A percentile compares a stretch with the other conserved stretches of the same genome.
Conservation (phyloP, 768 basidiomycete genomes). For the Calvatia gigantea region DNA sequence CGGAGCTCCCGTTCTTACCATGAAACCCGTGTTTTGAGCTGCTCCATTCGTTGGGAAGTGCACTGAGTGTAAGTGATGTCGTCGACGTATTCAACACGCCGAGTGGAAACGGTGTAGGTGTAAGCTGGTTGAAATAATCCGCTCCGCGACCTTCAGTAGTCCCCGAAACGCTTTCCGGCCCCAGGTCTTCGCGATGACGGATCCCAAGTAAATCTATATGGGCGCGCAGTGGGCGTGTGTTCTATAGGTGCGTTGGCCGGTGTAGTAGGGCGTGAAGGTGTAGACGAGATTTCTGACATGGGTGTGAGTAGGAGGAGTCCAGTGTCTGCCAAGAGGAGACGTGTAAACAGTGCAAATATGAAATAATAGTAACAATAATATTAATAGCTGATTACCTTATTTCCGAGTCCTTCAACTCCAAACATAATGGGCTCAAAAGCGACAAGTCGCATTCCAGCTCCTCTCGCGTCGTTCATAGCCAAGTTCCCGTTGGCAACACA, state of each 20-base stretch:
- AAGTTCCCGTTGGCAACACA: conserved; percentile 58
- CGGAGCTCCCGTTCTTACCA: conserved; percentile 43
- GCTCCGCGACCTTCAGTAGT: conserved; percentile 64
- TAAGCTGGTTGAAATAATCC: conserved; percentile 54
- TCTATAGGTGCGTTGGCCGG: conserved; percentile 40
- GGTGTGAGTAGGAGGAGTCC: conserved; percentile 1
- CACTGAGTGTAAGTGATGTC: conserved; percentile 41
- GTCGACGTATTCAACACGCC: conserved; percentile 49
- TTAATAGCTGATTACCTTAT: neutral
- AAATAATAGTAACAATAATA: conserved; percentile 3
- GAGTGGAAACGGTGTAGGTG: conserved; percentile 36
- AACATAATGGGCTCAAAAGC: neutral
- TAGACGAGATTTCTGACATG: conserved; percentile 50
- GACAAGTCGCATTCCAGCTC: conserved; percentile 8
- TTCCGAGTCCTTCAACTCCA: neutral
- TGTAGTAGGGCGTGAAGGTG: conserved; percentile 55
- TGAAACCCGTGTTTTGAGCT: conserved; percentile 86
- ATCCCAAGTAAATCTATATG: conserved; percentile 80
- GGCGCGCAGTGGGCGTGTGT: conserved; percentile 42
- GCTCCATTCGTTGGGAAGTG: conserved; percentile 69
- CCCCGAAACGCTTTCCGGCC: conserved; percentile 73
- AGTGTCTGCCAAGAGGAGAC: neutral
- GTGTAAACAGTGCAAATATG: too few species aligned
- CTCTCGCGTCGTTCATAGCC: conserved; percentile 49
- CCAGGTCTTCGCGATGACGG: conserved; percentile 47